Evolutionary conservation across 345 rosid genomes (phyloP), one percentile per base, ranked within the genome.

Genomic region (Schrenkiella parvula): DNA sequence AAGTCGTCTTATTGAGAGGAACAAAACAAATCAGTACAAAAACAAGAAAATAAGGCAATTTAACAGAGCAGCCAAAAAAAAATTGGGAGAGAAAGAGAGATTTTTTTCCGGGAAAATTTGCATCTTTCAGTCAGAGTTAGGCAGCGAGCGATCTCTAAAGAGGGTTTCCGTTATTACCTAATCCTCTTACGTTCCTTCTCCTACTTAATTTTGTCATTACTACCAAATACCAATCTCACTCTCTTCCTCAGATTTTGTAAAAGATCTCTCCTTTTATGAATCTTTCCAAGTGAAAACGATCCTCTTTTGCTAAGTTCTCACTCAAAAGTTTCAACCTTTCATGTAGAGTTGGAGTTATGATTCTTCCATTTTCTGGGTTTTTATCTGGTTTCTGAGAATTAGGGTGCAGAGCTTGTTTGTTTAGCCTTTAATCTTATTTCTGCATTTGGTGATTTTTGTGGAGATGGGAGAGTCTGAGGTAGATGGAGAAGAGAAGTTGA

Each of bases 401-500:
- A 38, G 23, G 54, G 66, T 61, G 38, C 38, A 42, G 37, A 51
- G 63, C 32, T 75, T 47, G 47, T 31, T 61, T 75, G 44, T 35
- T 74, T 14, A 42, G 64, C 34, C 29, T 52, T 66, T 70, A 23
- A 22, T 35, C 1, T 62, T 48, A 0, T 2, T 47, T 41, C 26
- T 18, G 54, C 10, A 26, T 48, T 65, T 51, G 32, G 68, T n/a
- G 50, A 56, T 38, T 51, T 63, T 70, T 57, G 18, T 76, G 63
- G 72, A 80, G 28, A 90, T 85, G 93, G 85, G 67, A 54, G 93
- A 82, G 51, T 72, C 34, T 76, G 79, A 79, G 47, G 15, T 72
- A 35, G 89, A 81, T 71, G 85, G 84, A 61, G 92, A 86, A 60
- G 92, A 79, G 4, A 79, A 83, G 35, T 59, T 93, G 76, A 83